These are phyloP conservation scores for Lactarius evosmus DNA, from an alignment of 768 basidiomycete genomes.

Conservation along the genomic window DNA sequence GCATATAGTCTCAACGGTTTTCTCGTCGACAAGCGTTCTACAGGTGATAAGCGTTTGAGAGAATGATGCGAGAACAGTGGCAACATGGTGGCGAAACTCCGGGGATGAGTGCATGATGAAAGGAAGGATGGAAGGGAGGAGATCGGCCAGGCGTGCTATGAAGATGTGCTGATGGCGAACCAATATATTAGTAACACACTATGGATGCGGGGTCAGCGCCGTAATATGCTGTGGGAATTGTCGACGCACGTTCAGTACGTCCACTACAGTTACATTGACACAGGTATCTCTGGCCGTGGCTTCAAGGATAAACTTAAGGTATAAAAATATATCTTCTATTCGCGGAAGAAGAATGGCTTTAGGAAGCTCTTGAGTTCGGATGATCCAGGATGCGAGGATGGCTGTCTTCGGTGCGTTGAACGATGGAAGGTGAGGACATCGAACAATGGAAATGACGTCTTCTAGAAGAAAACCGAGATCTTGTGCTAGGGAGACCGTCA, in stretches of 20 bases:
- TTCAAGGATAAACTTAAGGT: constrained; percentile 14
- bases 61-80: constrained; percentile 15
- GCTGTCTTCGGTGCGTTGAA: constrained; percentile 11
- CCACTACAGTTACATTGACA: constrained; percentile 14
- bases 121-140: constrained; percentile 19
- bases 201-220: not conserved
- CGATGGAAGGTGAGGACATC: not conserved
- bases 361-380: constrained; percentile 21
- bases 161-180: constrained; percentile 11
- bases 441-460: constrained; percentile 14
- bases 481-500: constrained; percentile 8
- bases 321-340: constrained; percentile 11
- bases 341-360: constrained; percentile 12
- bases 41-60: constrained; percentile 15
- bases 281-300: constrained; percentile 1
- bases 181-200: constrained; percentile 22
- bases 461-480: constrained; percentile 16
- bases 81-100: constrained; percentile 18
- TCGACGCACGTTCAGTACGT: constrained; percentile 16
- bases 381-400: constrained; percentile 15
- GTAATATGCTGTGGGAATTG: no score
- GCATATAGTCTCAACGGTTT: constrained; percentile 17
- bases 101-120: constrained; percentile 18
- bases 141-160: constrained; percentile 5
- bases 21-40: constrained; percentile 2